Percentiles rank a stretch among this genome's conserved stretches.
Conservation (phyloP, 2,329 filamentous ascomycete genomes). For the Curvularia verruculosa region DNA sequence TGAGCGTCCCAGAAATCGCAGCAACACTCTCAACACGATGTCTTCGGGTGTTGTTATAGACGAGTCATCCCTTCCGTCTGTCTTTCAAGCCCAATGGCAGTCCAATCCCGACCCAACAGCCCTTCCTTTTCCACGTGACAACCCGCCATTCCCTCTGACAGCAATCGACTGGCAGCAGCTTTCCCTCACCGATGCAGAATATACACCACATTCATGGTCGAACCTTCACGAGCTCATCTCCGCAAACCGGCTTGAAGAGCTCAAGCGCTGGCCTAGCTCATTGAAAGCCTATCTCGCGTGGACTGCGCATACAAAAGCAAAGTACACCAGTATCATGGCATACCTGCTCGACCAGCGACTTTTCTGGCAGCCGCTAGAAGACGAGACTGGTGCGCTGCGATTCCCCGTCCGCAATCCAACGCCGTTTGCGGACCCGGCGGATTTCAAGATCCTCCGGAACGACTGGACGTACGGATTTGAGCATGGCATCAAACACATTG, state of each 20-base stretch:
- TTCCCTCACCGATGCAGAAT: constrained; percentile 39
- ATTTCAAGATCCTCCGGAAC: constrained; percentile 65
- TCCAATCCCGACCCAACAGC: constrained; percentile 41
- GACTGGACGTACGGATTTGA: constrained; percentile 69
- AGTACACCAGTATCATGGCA: constrained; percentile 62
- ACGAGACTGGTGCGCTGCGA: constrained; percentile 21
- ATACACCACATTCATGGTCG: constrained; percentile 45
- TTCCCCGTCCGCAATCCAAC: constrained; percentile 55
- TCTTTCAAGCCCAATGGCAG: constrained; percentile 40
- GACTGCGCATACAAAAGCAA: constrained; percentile 60
- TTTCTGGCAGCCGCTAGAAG: constrained; percentile 53
- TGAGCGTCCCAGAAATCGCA: not conserved
- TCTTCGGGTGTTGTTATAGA: constrained; percentile 23
- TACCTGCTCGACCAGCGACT: constrained; percentile 64
- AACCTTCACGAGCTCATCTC: constrained; percentile 44
- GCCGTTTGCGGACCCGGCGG: constrained; percentile 61
- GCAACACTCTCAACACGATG: constrained; percentile 15
- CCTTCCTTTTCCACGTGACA: constrained; percentile 43
- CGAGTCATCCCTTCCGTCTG: constrained; percentile 34
- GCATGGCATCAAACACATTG: constrained; percentile 61
- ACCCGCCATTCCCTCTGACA: constrained; percentile 46
- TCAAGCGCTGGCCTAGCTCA: constrained; percentile 66
- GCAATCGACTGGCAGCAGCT: constrained; percentile 45
- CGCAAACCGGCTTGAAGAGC: constrained; percentile 59
- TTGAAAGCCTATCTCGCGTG: constrained; percentile 66